These are phyloP conservation scores for Hylodesmum podocarpum DNA, from an alignment of 306 rosid genomes.

Conservation along the genomic window DNA sequence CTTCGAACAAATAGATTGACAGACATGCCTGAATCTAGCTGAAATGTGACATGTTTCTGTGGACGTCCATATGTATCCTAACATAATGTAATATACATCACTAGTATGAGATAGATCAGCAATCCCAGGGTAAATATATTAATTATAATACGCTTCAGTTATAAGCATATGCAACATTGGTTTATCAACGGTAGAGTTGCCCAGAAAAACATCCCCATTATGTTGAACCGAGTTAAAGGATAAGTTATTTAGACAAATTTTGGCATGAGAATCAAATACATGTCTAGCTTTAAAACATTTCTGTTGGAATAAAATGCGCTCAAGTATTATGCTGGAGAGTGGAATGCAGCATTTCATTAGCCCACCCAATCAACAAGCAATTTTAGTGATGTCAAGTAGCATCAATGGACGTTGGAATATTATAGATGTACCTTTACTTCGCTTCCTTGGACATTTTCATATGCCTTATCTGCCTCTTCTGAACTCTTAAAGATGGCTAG, in stretches of 20 bases:
- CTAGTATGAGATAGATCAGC: not conserved
- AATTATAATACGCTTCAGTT: not conserved
- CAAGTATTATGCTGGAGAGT: not conserved
- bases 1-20: slow-evolving; percentile 51
- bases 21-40: slow-evolving; percentile 32
- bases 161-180: slow-evolving; percentile 1
- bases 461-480: slow-evolving; percentile 63
- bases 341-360: slow-evolving; percentile 17
- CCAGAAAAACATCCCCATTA: not conserved
- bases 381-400: not conserved
- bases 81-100: slow-evolving; percentile 12
- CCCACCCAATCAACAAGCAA: not conserved
- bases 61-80: slow-evolving; percentile 69
- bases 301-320: not conserved
- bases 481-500: slow-evolving; percentile 55
- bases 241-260: not conserved
- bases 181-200: not conserved
- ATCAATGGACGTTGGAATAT: not conserved
- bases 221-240: not conserved
- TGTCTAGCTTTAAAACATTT: not conserved
- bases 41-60: slow-evolving; percentile 52
- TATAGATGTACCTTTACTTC: slow-evolving; percentile 49
- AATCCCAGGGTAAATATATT: not conserved
- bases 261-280: not conserved
- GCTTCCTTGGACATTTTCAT: slow-evolving; percentile 50